Base-by-base conservation (phyloP, 1,139 yeast genomes). In the Yamadazyma spencermartinsiae region DNA sequence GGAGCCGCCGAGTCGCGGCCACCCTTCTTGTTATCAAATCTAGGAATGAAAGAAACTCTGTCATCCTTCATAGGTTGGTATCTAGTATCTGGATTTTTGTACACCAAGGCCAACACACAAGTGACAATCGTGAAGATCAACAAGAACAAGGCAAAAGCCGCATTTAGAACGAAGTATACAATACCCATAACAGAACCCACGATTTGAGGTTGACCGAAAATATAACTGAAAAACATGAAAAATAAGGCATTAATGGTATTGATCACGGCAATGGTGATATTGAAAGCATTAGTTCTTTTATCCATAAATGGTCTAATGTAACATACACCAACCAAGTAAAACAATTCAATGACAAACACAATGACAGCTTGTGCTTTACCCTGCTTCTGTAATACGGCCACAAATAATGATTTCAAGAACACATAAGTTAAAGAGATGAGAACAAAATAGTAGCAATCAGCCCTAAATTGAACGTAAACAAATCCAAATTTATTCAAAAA, bases 41-140 rank as follows among this genome's bases (percentile, higher is more conserved):
- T 73, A 23, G 81, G 82, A 51, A 81, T 77, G 63, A 92, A 92
- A 16, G 96, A 86, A 40, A 87, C 94, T 61, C 98, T 81, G 58
- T 92, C 98, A 60, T 92, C 98, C 53, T 86, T 85, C 88, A 92
- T 87, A 50, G 97, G 97, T 70, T 89, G 94, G 68, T 92, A 92
- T 52, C 96, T 77, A 12, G 94, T 82, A 63, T 92, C 98, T 40
- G 98, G 98, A 61, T 92, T 89, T 70, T 85, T 88, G 61, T 87
- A 84, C 25, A 90, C 55, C 51, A 90, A 64, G 0, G 97, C 96
- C 60, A 88, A 72, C 9, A 83, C 72, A 66, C 97, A 89, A 4
- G 96, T 87, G 33, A 89, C 80, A 50, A 90, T 82, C 39, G 96
- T 87, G 73, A 89, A 82, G 39, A 92, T 71, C 56, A 92, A 71